Evolutionary conservation across 805 yeast species (phyloP), one percentile per base, ranked within the genome.

Genomic region (Sungouiozyma ichnusensis): DNA sequence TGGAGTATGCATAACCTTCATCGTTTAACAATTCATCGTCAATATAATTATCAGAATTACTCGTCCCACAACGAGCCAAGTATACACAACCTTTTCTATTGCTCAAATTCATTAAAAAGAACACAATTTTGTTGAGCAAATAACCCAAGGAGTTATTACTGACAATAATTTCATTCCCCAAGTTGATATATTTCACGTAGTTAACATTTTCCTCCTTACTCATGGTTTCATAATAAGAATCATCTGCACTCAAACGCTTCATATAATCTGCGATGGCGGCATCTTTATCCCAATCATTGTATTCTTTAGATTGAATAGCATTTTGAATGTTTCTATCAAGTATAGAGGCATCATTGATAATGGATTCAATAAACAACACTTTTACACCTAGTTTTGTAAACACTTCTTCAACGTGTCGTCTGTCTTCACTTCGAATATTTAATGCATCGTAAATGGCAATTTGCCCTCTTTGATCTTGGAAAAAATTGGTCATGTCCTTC

Each of bases 381-480:
- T 83, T 88, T 44, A 88, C 79, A 48, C 77, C 76, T 45, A 73
- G 67, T 36, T 67, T 64, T 6, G 67, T 64, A 52, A 90, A 77
- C 44, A 63, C 62, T 29, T 70, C 69, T 20, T 73, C 73, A 33
- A 90, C 63, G 24, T 72, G 73, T 6, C 69, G 53, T 51, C 99
- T 72, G 50, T 81, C 82, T 39, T 72, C 69, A 16, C 81, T 76
- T 38, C 81, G 66, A 4, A 92, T 95, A 59, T 92, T 92, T 39
- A 92, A 83, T 0, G 97, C 97, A 63, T 92, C 99, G 62, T 85
- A 92, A 17, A 92, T 85, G 4, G 95, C 98, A 27, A 92, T 85
- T 64, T 92, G 98, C 9, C 97, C 97, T 54, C 76, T 77, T 47
- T 80, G 85, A 20, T 73, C 72, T 48, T 75, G 73, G 61, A 85